Percentiles rank a stretch among this genome's conserved stretches.
These are phyloP conservation scores for Aureobasidium subglaciale DNA, from an alignment of 2,329 filamentous ascomycete genomes.

Conservation along the genomic window DNA sequence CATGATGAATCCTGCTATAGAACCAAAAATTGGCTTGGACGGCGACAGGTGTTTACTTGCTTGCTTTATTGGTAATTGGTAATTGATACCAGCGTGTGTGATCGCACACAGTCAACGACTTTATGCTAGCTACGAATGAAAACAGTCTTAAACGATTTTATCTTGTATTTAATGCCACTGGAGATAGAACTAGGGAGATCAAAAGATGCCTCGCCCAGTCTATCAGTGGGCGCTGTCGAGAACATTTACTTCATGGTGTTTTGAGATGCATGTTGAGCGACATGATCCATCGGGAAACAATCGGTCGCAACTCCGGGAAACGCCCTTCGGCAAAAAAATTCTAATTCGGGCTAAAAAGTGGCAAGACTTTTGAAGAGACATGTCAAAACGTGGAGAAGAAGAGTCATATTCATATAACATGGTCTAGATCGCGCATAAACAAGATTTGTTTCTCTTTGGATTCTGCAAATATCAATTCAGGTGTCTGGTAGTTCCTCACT, in stretches of 20 bases:
- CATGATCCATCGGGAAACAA: background rate
- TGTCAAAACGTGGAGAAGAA: conserved; percentile 9
- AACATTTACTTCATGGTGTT: background rate
- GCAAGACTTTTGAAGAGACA: background rate
- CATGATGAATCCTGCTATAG: background rate
- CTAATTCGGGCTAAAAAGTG: conserved; percentile 9
- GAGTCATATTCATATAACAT: conserved; percentile 7
- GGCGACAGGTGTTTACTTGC: conserved; percentile 7
- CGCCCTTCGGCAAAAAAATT: conserved; percentile 11
- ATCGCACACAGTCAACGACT: conserved; percentile 7
- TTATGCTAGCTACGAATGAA: conserved; percentile 13
- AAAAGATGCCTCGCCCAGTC: too few species aligned
- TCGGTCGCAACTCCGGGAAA: background rate
- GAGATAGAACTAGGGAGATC: too few species aligned
- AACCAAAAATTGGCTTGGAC: conserved; percentile 10
- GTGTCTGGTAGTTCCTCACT: too few species aligned
- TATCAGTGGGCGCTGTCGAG: too few species aligned
- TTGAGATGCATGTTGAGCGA: background rate
- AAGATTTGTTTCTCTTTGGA: background rate
- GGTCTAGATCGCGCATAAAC: conserved; percentile 1
- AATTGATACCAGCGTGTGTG: conserved; percentile 11
- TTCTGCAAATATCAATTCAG: too few species aligned
- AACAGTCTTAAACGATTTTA: background rate
- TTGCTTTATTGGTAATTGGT: conserved; percentile 9
- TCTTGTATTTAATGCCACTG: too few species aligned